These are phyloP conservation scores for Fagus crenata DNA, from an alignment of 306 rosid species.

Conservation along the genomic window DNA sequence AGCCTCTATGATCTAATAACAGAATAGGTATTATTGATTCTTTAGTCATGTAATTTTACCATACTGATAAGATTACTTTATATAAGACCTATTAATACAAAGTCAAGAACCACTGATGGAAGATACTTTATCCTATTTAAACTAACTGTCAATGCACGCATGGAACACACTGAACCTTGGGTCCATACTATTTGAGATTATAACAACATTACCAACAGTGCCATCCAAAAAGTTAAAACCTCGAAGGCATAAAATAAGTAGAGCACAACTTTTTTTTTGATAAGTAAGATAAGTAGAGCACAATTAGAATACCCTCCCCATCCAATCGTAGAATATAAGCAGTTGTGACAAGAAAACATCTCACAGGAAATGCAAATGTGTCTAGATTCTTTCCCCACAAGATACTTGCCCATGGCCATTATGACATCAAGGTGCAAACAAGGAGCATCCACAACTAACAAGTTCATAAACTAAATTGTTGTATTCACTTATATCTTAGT, in stretches of 20 bases:
- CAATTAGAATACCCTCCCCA: neutral
- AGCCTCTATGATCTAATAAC: too few relatives aligned
- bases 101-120: too few relatives aligned
- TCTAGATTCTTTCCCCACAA: neutral
- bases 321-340: neutral
- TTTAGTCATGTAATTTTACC: too few relatives aligned
- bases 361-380: neutral
- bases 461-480: neutral
- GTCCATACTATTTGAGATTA: too few relatives aligned
- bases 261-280: neutral
- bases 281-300: neutral
- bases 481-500: too few relatives aligned
- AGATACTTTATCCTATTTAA: too few relatives aligned
- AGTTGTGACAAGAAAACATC: neutral
- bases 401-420: neutral
- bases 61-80: too few relatives aligned
- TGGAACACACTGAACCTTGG: too few relatives aligned
- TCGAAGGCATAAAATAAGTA: neutral
- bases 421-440: constrained; percentile 2
- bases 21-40: too few relatives aligned
- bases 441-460: neutral
- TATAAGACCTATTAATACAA: too few relatives aligned
- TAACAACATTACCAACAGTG: too few relatives aligned
- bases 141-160: too few relatives aligned
- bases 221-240: neutral